Evolutionary conservation across 164 flowering plant genomes (phyloP), one percentile per base, ranked within the genome.

Genomic region (Brasenia schreberi): DNA sequence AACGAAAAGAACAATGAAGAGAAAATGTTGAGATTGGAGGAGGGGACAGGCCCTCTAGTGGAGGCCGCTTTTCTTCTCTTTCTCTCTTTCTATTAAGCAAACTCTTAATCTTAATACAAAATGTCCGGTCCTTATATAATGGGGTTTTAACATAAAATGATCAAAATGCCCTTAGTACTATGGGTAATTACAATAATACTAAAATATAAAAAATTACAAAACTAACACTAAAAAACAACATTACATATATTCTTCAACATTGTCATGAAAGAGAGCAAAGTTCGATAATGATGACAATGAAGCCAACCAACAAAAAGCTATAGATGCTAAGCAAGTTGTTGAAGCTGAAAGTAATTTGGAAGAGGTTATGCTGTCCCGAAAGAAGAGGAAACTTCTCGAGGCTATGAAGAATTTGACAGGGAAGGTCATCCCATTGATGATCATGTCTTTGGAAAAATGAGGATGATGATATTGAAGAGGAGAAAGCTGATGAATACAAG

Each of bases 361-460:
- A 4, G 71, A 65, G 72, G 45, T 74, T 61, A 18, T 68, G 43
- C 78, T 86, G 96, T 67, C 98, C 44, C 85, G 91, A 18, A 87
- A 77, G 18, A 83, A 83, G 78, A 78, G 80, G 71, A 72, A 72
- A 49, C 83, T 90, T 42, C 68, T 66, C 9, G 79, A 87, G 69
- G 94, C 98, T 19, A 87, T 87, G 71, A 53, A 83, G 90, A 5
- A 17, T 9, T 17, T 17, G 62, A 60, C 16, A 9, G 16, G 7
- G 62, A 60, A 7, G 62, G 16, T 6, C 19, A 7, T 7, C 6
- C 18, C 16, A 7, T 18, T 61, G 69, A 58, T 12, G 64, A 73
- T 11, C 59, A 63, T 23, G 63, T 56, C 33, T 33, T 63, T 42
- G 61, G n/a, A n/a, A 56, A 7, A n/a, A 68, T 65, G 72, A 66